These are phyloP conservation scores for Wickerhamiella brachini DNA, from an alignment of 805 yeast genomes.

Conservation along the genomic window DNA sequence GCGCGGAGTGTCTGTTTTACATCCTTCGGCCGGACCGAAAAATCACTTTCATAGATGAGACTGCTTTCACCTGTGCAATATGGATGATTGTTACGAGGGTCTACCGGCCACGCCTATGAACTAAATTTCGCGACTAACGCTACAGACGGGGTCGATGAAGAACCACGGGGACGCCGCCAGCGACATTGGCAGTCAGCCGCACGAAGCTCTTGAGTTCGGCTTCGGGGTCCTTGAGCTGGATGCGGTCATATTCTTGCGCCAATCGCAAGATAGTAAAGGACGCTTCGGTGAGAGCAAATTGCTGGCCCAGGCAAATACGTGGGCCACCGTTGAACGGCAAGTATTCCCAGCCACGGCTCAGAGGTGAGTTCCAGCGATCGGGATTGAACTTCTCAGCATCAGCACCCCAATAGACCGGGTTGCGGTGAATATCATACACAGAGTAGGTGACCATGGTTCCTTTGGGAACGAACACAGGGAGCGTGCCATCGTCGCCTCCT, in stretches of 20 bases:
- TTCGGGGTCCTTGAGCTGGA: constrained; percentile 3
- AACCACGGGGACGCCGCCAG: not conserved
- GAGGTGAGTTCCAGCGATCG: constrained; percentile 29
- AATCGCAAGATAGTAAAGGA: constrained; percentile 30
- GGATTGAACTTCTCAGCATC: constrained; percentile 31
- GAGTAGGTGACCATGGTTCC: constrained; percentile 27
- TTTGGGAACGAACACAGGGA: constrained; percentile 28
- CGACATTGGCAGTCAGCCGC: not conserved
- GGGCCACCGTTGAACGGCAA: constrained; percentile 39
- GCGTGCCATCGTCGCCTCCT: constrained; percentile 28
- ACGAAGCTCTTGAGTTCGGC: not conserved
- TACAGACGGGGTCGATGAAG: not conserved
- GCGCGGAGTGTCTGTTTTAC: too few relatives aligned
- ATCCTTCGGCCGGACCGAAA: too few relatives aligned
- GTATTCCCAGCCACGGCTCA: constrained; percentile 30
- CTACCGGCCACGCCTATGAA: too few relatives aligned
- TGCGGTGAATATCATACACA: constrained; percentile 29
- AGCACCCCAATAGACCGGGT: constrained; percentile 26
- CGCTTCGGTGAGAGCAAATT: constrained; percentile 38
- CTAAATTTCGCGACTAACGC: too few relatives aligned
- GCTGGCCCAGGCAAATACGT: constrained; percentile 37
- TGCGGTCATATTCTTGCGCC: constrained; percentile 19
- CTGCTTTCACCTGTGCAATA: too few relatives aligned
- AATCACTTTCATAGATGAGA: too few relatives aligned
- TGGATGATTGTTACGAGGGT: too few relatives aligned